Evolutionary conservation across 2,329 filamentous ascomycete species (phyloP), one percentile per base, ranked within the genome.

Genomic region (Fusarium liriodendri): DNA sequence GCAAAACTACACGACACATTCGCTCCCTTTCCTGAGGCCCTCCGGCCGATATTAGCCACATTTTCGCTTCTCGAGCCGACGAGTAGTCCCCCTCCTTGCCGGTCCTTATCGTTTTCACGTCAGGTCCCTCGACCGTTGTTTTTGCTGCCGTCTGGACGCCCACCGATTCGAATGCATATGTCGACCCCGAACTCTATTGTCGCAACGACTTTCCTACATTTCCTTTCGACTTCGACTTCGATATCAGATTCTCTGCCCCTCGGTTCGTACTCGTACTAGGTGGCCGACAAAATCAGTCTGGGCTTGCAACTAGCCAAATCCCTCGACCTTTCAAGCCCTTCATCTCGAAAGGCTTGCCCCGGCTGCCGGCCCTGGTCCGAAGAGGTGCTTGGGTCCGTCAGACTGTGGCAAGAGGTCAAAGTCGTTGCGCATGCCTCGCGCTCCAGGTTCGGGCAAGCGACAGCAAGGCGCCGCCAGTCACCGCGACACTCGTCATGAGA

Each of bases 401-500:
- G 80, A 78, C 79, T 81, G 80, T 79, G 80, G 80, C 79, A 78
- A 72, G 75, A 76, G 70, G 64, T 71, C 62, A 74, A 77, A 78
- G 70, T 75, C 75, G 76, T 79, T 80, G 84, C 87, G 87, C 87
- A 91, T 91, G 89, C 88, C 89, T 90, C 89, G 89, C 82, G 87
- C 85, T 80, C 85, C 88, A 79, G 86, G 84, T 82, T 87, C 87
- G 82, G 83, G 85, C 82, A 91, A 91, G 87, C 88, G 89, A 89
- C 88, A 90, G 83, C 86, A 87, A 85, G 87, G 87, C 85, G 87
- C 87, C 82, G 84, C 84, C 76, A 92, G 87, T 85, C 89, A 91
- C 83, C 91, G 91, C 86, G 92, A 92, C 84, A 90, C 88, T 80
- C 91, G 93, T 83, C 93, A 97, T 85, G 95, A 98, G 85, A 95